Conservation (phyloP, 176 grass and related monocot species). For the Urochloa ruziziensis region DNA sequence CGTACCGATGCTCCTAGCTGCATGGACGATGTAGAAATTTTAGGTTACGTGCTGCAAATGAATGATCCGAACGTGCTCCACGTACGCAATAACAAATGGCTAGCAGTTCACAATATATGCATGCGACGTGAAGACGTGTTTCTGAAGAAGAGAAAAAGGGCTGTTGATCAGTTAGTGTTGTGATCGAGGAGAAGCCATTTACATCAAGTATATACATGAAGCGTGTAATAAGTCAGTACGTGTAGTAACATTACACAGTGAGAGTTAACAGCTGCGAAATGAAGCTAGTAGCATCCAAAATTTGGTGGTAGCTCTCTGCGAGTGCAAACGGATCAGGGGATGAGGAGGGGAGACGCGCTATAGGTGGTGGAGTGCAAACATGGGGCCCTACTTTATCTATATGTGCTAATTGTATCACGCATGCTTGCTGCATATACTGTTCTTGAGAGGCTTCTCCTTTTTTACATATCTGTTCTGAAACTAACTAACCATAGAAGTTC, state of each 20-base stretch:
- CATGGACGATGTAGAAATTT: slow-evolving; percentile 25
- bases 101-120: neutral
- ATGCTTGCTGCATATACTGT: neutral
- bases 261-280: neutral
- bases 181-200: neutral
- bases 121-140: neutral
- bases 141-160: neutral
- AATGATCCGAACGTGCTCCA: slow-evolving; percentile 12
- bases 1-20: slow-evolving; percentile 23
- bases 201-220: no score
- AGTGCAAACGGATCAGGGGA: slow-evolving; percentile 26
- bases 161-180: neutral
- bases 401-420: neutral
- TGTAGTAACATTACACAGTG: no score
- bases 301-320: neutral
- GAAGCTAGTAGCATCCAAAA: neutral
- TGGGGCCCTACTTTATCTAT: slow-evolving; percentile 51
- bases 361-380: slow-evolving; percentile 33
- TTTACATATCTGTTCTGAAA: neutral
- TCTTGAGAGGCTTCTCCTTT: neutral
- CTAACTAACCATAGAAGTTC: neutral
- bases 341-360: slow-evolving; percentile 20
- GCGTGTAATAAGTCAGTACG: no score
- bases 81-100: slow-evolving; percentile 13
- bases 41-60: slow-evolving; percentile 6